Evolutionary conservation across 2,329 filamentous ascomycete genomes (phyloP), one percentile per base, ranked within the genome.

Genomic region (Cytospora piceae): DNA sequence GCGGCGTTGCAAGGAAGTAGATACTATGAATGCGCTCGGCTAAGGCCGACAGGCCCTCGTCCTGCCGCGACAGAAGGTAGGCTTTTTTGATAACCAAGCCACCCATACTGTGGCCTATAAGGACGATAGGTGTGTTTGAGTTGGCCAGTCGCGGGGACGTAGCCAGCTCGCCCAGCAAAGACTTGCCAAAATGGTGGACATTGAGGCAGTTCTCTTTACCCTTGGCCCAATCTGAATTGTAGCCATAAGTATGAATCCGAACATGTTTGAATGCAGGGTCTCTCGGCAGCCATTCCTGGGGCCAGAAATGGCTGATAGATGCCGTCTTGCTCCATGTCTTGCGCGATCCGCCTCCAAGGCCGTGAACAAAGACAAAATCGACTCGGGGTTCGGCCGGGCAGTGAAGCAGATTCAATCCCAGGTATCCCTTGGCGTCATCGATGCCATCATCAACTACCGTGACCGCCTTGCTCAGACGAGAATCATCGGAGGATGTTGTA

Each of bases 341-440:
- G 4, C 72, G 70, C 7, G 78, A 77, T 32, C 72, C 70, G 6
- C 79, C 78, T 3, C 76, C 76, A 5, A 80, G 72, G 6, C 78
- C 78, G 68, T 81, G 78, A 9, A 80, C 72, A 58, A 79, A 79
- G 46, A 78, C 70, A 53, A 79, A 71, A 62, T 77, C 75, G n/a
- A 74, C 53, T 4, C 70, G 53, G 4, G 72, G 71, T 8, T 71
- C 69, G 2, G 64, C 5, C 1, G 74, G 71, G 15, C 63, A 65
- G 46, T 69, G 46, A 4, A 75, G 59, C 1, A 74, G 62, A 24
- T 22, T 70, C 29, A 75, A 66, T 1, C 70, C 71, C n/a, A 72
- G 54, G 3, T 37, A n/a, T 15, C 32, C 71, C 69, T 56, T 67
- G 49, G 3, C 15, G 27, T 68, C 15, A 15, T 49, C 42, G 32